Base-by-base conservation (phyloP, 192 early-diverging fungal species). In the Dissophora globulifera region DNA sequence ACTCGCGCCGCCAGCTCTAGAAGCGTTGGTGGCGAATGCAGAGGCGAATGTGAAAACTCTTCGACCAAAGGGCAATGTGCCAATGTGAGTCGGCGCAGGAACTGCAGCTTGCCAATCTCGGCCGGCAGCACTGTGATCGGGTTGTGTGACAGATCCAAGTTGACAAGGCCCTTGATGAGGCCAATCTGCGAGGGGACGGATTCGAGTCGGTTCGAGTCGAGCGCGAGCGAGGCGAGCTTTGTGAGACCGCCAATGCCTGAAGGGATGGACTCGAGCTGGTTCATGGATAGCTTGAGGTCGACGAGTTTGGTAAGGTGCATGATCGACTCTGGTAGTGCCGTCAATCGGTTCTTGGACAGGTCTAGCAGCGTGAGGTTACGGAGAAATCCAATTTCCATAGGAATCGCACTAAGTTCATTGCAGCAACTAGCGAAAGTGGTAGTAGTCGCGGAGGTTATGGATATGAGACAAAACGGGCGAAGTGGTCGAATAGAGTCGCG, bases 1-100 rank as follows among this genome's bases (percentile, higher is more conserved):
- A 86, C 82, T 40, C 94, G 80, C 1, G 93, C 93, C 22, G 92
- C 89, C 6, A 93, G 71, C 70, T 96, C 94, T 50, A 89, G 83
- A 17, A 96, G 78, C 9, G 85, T 84, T 2, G 93, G 93, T n/a
- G 84, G 81, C 10, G 78, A 72, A 25, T 85, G 79, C 12, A 52
- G 31, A 13, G 86, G 55, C 11, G 65, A 57, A 32, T 82, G 65
- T 16, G 59, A 67, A 60, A 86, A 85, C 50, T 78, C 78, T 19
- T 79, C 57, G 9, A 80, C 65, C 1, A 87, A 62, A n/a, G 75
- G 84, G 58, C 91, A 92, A 1, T 69, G 67, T 11, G 90, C 85
- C 9, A 87, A 42, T 19, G 69, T 51, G 1, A 94, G 58, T 31
- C 85, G 83, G n/a, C 90, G 81, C 47, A 95, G 66, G 57, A 79